A percentile compares a stretch with the other conserved stretches of the same genome.
Conservation (phyloP, 768 basidiomycete species). For the Lactarius hengduanensis region DNA sequence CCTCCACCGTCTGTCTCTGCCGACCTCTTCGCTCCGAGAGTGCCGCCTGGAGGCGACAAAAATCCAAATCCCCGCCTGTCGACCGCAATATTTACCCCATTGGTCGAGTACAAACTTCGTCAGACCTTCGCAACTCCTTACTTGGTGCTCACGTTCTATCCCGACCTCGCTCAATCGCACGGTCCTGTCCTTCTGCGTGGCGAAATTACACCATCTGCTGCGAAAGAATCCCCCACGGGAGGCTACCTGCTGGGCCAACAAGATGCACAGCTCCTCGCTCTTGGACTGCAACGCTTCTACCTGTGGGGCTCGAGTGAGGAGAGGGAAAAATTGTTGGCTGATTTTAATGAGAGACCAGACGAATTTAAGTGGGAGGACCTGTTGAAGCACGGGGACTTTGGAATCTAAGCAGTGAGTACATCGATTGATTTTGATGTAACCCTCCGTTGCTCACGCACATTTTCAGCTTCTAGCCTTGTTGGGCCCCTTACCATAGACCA, state of each 20-base stretch:
- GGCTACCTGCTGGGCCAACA: slow-evolving; percentile 67
- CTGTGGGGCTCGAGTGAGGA: slow-evolving; percentile 52
- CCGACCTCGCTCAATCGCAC: slow-evolving; percentile 80
- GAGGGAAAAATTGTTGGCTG: slow-evolving; percentile 53
- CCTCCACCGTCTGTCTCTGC: slow-evolving; percentile 48
- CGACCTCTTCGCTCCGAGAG: slow-evolving; percentile 44
- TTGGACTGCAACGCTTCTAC: slow-evolving; percentile 86
- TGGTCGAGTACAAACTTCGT: slow-evolving; percentile 89
- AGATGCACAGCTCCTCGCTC: slow-evolving; percentile 80
- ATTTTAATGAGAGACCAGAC: slow-evolving; percentile 75
- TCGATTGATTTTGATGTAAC: background rate
- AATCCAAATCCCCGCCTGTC: slow-evolving; percentile 52
- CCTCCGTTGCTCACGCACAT: background rate
- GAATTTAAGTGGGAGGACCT: slow-evolving; percentile 84
- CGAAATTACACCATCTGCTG: slow-evolving; percentile 76
- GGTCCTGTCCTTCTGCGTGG: slow-evolving; percentile 84
- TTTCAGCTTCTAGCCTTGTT: background rate
- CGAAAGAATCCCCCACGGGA: slow-evolving; percentile 33
- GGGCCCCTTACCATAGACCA: background rate
- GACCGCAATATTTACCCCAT: slow-evolving; percentile 87
- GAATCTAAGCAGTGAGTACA: slow-evolving; percentile 5
- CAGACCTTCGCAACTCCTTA: slow-evolving; percentile 87
- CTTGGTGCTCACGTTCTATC: slow-evolving; percentile 87
- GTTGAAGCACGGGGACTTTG: slow-evolving; percentile 45
- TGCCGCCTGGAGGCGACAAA: slow-evolving; percentile 31